Conservation (phyloP, 371 early-diverging fungal species). For the Umbelopsis sp. region DNA sequence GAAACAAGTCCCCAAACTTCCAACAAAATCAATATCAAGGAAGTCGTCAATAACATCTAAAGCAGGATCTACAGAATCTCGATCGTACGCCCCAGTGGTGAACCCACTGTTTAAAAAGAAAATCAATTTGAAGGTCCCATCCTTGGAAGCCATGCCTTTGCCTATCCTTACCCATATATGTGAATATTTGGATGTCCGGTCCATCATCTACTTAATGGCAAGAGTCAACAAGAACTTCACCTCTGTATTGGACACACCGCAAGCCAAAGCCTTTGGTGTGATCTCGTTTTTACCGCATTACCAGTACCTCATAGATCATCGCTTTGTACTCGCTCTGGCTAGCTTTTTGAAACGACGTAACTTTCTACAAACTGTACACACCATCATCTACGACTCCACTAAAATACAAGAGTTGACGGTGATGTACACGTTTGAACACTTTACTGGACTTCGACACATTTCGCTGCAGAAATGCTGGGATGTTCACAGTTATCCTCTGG, state of each 20-base stretch:
- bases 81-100: background rate
- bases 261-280: background rate
- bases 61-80: background rate
- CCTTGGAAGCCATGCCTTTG: background rate
- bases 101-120: background rate
- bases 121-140: background rate
- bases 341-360: background rate
- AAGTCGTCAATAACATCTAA: background rate
- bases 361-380: conserved; percentile 5
- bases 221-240: background rate
- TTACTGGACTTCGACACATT: conserved; percentile 23
- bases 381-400: conserved; percentile 16
- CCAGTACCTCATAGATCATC: conserved; percentile 5
- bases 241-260: background rate
- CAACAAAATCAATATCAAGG: background rate
- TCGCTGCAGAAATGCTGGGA: conserved; percentile 29
- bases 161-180: background rate
- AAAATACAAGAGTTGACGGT: conserved; percentile 19
- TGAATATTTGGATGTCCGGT: background rate
- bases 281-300: background rate
- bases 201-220: background rate
- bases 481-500: conserved; percentile 22
- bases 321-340: background rate
- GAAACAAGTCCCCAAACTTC: background rate
- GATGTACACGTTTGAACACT: conserved; percentile 21